Base-by-base conservation (phyloP, 768 basidiomycete species). In the Boletellus emodensis region DNA sequence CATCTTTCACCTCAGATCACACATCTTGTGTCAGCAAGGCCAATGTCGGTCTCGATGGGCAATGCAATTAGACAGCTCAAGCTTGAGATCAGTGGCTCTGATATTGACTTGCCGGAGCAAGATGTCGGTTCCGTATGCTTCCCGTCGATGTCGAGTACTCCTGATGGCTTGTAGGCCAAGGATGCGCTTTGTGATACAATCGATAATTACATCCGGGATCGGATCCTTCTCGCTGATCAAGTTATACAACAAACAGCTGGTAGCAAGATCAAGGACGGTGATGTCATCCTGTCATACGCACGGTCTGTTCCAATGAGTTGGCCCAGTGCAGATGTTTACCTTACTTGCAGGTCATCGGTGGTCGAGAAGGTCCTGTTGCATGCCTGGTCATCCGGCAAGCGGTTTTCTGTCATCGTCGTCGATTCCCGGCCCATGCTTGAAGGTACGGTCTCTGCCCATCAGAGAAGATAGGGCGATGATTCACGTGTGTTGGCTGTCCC, bases 401-500 rank as follows among this genome's bases (percentile, higher is more conserved):
- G 71, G 37, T 96, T 99, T 64, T 90, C 88, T 0, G 94, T 96
- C 15, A 83, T 97, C 38, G 83, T 96, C 9, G 85, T 97, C 11
- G 96, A 99, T 65, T 94, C 94, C n/a, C 78, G 90, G 47, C 96
- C 96, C 3, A 78, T 98, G 59, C 75, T 92, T 13, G 96, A 99
- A 79, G 95, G 94, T 83, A 39, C 39, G 37, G 18, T 15, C 33
- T 34, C 37, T n/a, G 34, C 44, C 26, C 13, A 36, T 46, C 17
- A 6, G 24, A 30, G 14, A 20, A 20, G 41, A n/a, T n/a, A 26
- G 28, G 18, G 17, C 15, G 18, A 40, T 3, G 22, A 36, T 44
- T 62, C 30, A 56, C 18, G 20, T 42, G 40, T 18, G 9, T 12
- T 20, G 13, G 24, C 40, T 46, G 10, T 51, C 17, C 26, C 30